These are phyloP conservation scores for Echinosophora koreensis DNA, from an alignment of 306 rosid genomes.

Conservation along the genomic window DNA sequence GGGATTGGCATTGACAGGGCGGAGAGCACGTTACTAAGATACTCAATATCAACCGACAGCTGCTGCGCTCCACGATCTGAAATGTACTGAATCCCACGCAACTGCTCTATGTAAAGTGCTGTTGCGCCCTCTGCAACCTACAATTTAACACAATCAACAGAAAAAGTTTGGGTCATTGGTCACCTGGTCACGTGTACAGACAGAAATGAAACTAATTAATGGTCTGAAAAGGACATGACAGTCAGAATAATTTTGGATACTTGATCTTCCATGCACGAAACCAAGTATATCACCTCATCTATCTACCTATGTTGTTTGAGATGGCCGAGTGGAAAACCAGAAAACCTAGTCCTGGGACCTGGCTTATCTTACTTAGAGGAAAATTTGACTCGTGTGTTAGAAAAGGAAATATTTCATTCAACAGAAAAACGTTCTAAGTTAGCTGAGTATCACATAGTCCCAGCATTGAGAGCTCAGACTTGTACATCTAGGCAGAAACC, in stretches of 20 bases:
- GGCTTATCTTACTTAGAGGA: neutral
- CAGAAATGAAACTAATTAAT: neutral
- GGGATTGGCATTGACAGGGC: conserved; percentile 96
- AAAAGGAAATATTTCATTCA: neutral
- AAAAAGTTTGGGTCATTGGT: neutral
- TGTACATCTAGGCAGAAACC: conserved; percentile 10
- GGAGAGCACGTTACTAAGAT: conserved; percentile 90
- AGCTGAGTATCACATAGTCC: conserved; percentile 15
- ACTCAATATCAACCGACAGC: conserved; percentile 90
- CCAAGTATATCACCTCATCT: conserved; percentile 10
- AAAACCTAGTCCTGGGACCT: neutral
- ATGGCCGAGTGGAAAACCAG: conserved; percentile 21
- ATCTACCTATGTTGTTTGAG: neutral
- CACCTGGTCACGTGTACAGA: neutral
- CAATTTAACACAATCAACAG: conserved; percentile 18
- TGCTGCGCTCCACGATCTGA: conserved; percentile 95
- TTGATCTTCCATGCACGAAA: neutral
- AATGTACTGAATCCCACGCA: conserved; percentile 85
- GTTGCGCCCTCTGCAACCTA: conserved; percentile 99
- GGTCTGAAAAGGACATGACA: neutral
- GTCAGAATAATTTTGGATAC: neutral
- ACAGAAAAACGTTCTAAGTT: conserved; percentile 3
- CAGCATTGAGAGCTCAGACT: conserved; percentile 29
- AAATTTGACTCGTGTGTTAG: neutral
- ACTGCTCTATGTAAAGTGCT: conserved; percentile 89